These are phyloP conservation scores for Rhodotorula sp. DNA, from an alignment of 1,284 basidiomycete genomes.

Conservation along the genomic window DNA sequence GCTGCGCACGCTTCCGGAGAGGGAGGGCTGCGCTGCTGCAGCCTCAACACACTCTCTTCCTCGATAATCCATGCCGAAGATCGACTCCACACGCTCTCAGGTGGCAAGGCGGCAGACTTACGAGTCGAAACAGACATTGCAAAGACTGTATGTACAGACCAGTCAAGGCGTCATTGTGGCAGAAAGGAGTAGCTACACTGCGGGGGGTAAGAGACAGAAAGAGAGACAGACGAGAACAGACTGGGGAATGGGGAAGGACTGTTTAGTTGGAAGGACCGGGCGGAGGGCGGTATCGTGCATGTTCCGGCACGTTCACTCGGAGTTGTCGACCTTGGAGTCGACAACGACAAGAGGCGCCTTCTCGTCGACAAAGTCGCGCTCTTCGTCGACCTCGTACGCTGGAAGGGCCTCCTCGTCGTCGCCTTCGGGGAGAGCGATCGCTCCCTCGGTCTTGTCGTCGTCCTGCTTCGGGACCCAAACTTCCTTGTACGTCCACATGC, in stretches of 20 bases:
- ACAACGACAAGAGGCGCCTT: neutral
- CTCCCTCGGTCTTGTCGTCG: slow-evolving; percentile 10
- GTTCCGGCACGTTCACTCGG: too few relatives aligned
- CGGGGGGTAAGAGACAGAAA: neutral
- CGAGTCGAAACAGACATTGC: too few relatives aligned
- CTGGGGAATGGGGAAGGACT: neutral
- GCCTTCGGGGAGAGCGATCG: neutral
- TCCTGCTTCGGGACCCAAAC: slow-evolving; percentile 21
- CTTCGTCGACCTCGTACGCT: neutral
- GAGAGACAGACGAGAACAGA: neutral
- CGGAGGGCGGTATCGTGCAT: too few relatives aligned
- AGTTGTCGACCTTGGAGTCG: neutral
- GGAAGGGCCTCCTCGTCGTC: slow-evolving; percentile 1
- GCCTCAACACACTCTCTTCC: too few relatives aligned
- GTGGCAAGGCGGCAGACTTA: too few relatives aligned
- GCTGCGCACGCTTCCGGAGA: too few relatives aligned
- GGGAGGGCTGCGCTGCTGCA: too few relatives aligned
- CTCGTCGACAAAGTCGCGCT: slow-evolving; percentile 2
- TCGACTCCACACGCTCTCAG: too few relatives aligned
- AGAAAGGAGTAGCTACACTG: neutral
- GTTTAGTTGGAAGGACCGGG: neutral
- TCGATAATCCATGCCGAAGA: too few relatives aligned
- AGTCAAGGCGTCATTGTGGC: neutral
- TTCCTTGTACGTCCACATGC: slow-evolving; percentile 32
- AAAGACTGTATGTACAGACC: neutral